Base-by-base conservation (phyloP, 2,329 filamentous ascomycete genomes). In the Fusarium fracticaudum region DNA sequence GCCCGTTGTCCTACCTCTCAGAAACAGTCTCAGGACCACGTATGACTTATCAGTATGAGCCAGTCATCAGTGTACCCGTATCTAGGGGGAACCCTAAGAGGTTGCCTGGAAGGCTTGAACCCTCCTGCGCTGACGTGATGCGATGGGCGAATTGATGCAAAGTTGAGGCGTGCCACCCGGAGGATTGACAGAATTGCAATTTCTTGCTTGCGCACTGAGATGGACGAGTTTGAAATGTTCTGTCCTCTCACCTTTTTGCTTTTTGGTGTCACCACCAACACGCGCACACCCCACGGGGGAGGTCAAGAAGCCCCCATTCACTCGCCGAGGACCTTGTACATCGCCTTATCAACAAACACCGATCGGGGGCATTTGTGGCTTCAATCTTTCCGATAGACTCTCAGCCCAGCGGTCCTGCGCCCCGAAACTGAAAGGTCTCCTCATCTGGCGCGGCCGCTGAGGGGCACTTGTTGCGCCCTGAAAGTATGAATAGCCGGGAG, bases 71-170 rank as follows among this genome's bases (percentile, higher is more conserved):
- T 69, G 37, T 63, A 40, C 57, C 45, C 43, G 41, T 64, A 55
- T 58, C 54, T 60, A 40, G 59, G 60, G 61, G 55, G 57, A 44
- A 41, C 26, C 45, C 43, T 31, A 41, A 64, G 33, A 43, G n/a
- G 48, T 37, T 43, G 45, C 51, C 18, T 26, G 31, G 31, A 53
- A 69, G 69, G 47, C 59, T 38, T 48, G 66, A 72, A 72, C 63
- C 67, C 50, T 57, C 44, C 45, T 29, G 58, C 29, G 71, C 71
- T 74, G 71, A 74, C 72, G 67, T 74, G 72, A 74, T 74, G 63
- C 47, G 60, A n/a, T 68, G 55, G 47, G 44, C 53, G 33, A 20
- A 33, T 55, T 64, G 47, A 26, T 68, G 47, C 18, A 40, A 57
- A 51, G 26, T 47, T 59, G 67, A 74, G 57, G 67, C 63, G 71